phyloP scores from a whole-genome alignment of 179 eudicot species.

The Vitellaria paradoxa region DNA sequence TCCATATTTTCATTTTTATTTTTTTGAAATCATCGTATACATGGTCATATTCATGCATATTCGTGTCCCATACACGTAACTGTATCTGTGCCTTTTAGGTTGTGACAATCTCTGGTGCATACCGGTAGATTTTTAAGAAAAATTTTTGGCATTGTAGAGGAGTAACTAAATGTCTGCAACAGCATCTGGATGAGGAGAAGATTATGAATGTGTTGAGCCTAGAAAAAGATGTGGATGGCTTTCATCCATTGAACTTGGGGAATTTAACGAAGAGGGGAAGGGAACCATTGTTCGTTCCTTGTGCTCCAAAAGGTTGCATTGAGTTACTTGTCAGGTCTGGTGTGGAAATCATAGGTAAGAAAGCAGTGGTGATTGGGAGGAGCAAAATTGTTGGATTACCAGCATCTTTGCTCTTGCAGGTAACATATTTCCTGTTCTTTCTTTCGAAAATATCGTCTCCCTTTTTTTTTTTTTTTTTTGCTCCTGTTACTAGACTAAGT shows the following conservation, averaged over 20 bases:
- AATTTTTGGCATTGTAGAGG: background rate
- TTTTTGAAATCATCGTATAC: too few species aligned
- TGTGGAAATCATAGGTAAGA: slow-evolving; percentile 74
- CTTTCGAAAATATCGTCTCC: background rate
- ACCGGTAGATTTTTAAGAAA: slow-evolving; percentile 4
- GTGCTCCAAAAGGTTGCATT: slow-evolving; percentile 88
- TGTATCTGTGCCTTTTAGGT: too few species aligned
- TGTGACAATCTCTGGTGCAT: background rate
- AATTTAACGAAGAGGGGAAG: slow-evolving; percentile 76
- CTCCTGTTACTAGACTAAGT: background rate
- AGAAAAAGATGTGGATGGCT: slow-evolving; percentile 92
- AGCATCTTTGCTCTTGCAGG: slow-evolving; percentile 76
- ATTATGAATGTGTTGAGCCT: slow-evolving; percentile 53
- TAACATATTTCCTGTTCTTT: slow-evolving; percentile 12
- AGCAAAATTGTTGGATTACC: slow-evolving; percentile 91
- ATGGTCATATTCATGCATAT: too few species aligned
- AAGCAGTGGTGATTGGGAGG: slow-evolving; percentile 84
- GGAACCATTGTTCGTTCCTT: slow-evolving; percentile 81
- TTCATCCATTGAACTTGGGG: slow-evolving; percentile 85
- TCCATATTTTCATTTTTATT: too few species aligned
- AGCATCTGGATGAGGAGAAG: slow-evolving; percentile 69
- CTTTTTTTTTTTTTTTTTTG: background rate
- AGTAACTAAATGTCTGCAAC: slow-evolving; percentile 18
- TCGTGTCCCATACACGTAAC: too few species aligned
- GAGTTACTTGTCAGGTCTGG: slow-evolving; percentile 73